Conservation (phyloP, 768 basidiomycete species). For the Termitomyces sp. region DNA sequence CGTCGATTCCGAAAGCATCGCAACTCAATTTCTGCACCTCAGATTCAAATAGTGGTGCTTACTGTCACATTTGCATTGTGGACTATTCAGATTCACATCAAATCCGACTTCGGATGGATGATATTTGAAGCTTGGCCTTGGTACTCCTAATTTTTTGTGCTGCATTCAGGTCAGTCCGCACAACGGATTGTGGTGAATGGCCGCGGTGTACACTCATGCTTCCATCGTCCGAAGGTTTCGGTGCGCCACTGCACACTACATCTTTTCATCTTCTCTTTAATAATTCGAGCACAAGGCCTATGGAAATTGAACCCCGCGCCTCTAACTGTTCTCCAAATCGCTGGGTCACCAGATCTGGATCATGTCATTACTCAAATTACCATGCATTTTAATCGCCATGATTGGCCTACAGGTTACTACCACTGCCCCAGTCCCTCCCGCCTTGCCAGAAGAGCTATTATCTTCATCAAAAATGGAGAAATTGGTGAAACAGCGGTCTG, state of each 20-base stretch:
- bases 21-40: not conserved
- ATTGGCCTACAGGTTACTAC: slow-evolving; percentile 39
- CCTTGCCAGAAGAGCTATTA: slow-evolving; percentile 27
- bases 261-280: not conserved
- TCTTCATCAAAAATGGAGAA: slow-evolving; percentile 33
- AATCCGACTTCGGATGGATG: not conserved
- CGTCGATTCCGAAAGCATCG: not conserved
- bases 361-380: slow-evolving; percentile 34
- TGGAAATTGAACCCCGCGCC: not conserved
- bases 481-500: slow-evolving; percentile 31
- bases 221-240: slow-evolving; percentile 9
- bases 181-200: not conserved
- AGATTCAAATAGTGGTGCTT: not conserved
- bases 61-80: not conserved
- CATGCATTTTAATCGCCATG: slow-evolving; percentile 39
- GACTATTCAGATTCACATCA: not conserved
- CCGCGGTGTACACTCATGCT: slow-evolving; percentile 2
- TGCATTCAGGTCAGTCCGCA: slow-evolving; percentile 1
- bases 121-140: not conserved
- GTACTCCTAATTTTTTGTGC: slow-evolving; percentile 2
- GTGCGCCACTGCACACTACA: slow-evolving; percentile 13
- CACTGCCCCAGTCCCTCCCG: slow-evolving; percentile 45
- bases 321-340: not conserved
- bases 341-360: not conserved
- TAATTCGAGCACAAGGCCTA: not conserved